Conservation (phyloP, 2,329 filamentous ascomycete genomes). For the Neophaeococcomyces aloes region DNA sequence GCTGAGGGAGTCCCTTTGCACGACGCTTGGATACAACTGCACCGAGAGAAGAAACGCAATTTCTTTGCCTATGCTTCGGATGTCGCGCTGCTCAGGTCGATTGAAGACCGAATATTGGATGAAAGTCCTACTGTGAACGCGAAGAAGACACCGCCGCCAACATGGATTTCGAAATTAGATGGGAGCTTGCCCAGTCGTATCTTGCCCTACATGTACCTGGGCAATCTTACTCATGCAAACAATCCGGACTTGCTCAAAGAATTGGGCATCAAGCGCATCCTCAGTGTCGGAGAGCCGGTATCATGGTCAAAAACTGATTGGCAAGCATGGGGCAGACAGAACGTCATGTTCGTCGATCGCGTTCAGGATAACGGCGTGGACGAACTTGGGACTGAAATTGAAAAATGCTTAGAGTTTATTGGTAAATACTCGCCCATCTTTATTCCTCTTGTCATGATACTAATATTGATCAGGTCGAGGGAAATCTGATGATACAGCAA, state of each 20-base stretch:
- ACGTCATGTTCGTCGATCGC: slow-evolving; percentile 68
- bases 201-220: slow-evolving; percentile 89
- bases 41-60: slow-evolving; percentile 70
- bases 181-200: slow-evolving; percentile 85
- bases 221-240: slow-evolving; percentile 86
- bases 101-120: slow-evolving; percentile 63
- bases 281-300: slow-evolving; percentile 85
- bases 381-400: slow-evolving; percentile 74
- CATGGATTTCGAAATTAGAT: slow-evolving; percentile 74
- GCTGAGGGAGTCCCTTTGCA: slow-evolving; percentile 70
- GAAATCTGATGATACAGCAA: slow-evolving; percentile 65
- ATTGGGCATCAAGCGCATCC: slow-evolving; percentile 73
- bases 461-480: slow-evolving; percentile 55
- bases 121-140: slow-evolving; percentile 48
- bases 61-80: slow-evolving; percentile 95
- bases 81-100: slow-evolving; percentile 65
- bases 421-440: slow-evolving; percentile 47
- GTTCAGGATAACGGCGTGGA: slow-evolving; percentile 98
- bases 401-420: slow-evolving; percentile 80
- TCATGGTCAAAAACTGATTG: slow-evolving; percentile 65
- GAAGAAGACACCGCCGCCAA: slow-evolving; percentile 42
- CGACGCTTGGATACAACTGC: slow-evolving; percentile 77
- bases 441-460: slow-evolving; percentile 2
- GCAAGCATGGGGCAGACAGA: slow-evolving; percentile 64
- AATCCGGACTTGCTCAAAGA: slow-evolving; percentile 72